A percentile compares a stretch with the other conserved stretches of the same genome.
phyloP scores from a whole-genome alignment of 805 yeast genomes.

The Monosporozyma solicola region DNA sequence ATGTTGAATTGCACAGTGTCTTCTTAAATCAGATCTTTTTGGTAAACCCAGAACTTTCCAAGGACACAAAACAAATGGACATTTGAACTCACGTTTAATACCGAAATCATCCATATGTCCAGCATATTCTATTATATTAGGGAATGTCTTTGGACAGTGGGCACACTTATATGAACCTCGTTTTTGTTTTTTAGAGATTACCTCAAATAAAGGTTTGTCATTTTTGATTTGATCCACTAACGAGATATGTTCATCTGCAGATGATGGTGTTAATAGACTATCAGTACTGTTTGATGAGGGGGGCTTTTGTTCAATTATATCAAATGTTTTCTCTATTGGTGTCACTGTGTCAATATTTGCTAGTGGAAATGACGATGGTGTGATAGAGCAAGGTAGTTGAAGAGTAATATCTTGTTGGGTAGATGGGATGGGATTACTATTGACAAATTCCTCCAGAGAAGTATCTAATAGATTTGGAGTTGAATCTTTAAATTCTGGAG shows the following conservation, averaged over 20 bases:
- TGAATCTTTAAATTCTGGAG: background rate
- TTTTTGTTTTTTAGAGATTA: conserved; percentile 29
- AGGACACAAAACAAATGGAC: conserved; percentile 39
- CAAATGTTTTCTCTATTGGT: background rate
- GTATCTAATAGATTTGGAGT: background rate
- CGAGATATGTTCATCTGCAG: background rate
- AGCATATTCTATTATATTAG: conserved; percentile 33
- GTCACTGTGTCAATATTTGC: background rate
- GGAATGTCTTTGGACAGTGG: conserved; percentile 37
- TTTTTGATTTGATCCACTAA: conserved; percentile 20
- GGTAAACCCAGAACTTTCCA: conserved; percentile 44
- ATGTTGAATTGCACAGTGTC: conserved; percentile 45
- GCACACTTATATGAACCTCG: conserved; percentile 40
- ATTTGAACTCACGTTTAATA: conserved; percentile 35
- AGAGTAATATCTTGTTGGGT: background rate
- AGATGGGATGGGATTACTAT: background rate
- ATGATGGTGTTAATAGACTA: background rate
- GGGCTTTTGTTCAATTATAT: background rate
- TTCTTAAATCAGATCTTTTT: conserved; percentile 38
- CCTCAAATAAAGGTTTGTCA: conserved; percentile 23
- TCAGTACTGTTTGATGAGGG: background rate
- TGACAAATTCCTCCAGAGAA: background rate
- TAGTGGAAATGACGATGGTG: background rate
- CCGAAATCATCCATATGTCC: conserved; percentile 37
- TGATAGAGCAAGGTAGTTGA: background rate